These are phyloP conservation scores for Cordia subcordata DNA, from an alignment of 257 asterid genomes.

Conservation along the genomic window DNA sequence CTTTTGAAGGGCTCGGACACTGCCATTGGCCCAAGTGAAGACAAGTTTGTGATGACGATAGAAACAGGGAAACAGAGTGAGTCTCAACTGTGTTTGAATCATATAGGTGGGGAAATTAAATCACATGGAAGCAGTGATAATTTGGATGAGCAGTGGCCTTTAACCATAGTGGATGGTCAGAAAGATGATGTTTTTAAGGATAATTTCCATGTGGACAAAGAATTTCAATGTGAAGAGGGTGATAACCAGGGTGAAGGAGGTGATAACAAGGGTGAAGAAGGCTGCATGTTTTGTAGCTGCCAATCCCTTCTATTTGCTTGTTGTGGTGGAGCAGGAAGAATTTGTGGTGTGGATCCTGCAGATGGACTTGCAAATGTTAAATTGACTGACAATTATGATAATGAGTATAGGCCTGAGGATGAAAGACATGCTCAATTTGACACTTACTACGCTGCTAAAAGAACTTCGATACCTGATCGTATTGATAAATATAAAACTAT, in stretches of 20 bases:
- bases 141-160: conserved; percentile 25
- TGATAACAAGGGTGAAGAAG: conserved; percentile 14
- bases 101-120: conserved; percentile 19
- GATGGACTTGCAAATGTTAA: conserved; percentile 23
- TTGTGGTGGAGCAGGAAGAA: conserved; percentile 20
- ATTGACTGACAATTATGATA: conserved; percentile 15
- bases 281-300: conserved; percentile 21
- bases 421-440: conserved; percentile 10
- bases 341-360: conserved; percentile 12
- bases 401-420: conserved; percentile 11
- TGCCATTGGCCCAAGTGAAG: conserved; percentile 63
- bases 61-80: conserved; percentile 29
- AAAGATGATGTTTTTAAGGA: conserved; percentile 28
- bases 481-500: conserved; percentile 23
- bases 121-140: conserved; percentile 5
- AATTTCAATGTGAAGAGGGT: conserved; percentile 27
- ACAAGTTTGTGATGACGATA: conserved; percentile 59
- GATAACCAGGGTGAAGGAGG: conserved; percentile 21
- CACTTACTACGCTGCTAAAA: conserved; percentile 2
- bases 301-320: not conserved
- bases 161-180: conserved; percentile 15
- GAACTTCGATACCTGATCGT: conserved; percentile 11
- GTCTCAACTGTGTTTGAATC: conserved; percentile 18
- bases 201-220: conserved; percentile 34
- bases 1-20: conserved; percentile 38